phyloP scores from a whole-genome alignment of 208 protist genomes.

The Acanthamoeba sp. region DNA sequence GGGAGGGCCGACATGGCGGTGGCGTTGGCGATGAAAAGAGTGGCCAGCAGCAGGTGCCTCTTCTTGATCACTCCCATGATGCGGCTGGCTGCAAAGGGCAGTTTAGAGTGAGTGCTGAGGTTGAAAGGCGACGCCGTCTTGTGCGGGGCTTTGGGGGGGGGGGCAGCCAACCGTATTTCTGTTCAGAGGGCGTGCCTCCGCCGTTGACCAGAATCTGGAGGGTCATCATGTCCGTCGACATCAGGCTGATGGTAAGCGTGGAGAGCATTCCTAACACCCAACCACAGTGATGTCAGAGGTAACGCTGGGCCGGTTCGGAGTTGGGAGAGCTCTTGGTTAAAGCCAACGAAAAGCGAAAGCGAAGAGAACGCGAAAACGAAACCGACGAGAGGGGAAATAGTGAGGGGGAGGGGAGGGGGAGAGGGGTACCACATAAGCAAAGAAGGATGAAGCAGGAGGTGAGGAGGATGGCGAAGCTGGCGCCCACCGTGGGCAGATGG shows the following conservation, averaged over 20 bases:
- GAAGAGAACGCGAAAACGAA: neutral
- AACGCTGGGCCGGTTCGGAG: neutral
- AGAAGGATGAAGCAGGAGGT: constrained; percentile 1
- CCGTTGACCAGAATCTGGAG: constrained; percentile 78
- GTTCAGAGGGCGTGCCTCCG: constrained; percentile 43
- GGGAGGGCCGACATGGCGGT: constrained; percentile 83
- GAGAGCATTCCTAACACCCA: constrained; percentile 81
- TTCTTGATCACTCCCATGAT: constrained; percentile 59
- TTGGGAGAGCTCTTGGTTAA: too few relatives aligned
- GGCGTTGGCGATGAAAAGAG: constrained; percentile 85
- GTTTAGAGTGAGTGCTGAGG: neutral
- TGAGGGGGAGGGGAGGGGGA: neutral
- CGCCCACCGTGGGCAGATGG: neutral
- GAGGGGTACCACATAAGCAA: neutral
- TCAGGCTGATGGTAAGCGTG: constrained; percentile 85
- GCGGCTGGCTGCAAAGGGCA: constrained; percentile 2
- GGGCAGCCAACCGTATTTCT: constrained; percentile 66
- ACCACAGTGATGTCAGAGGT: too few relatives aligned
- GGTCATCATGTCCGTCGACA: constrained; percentile 82
- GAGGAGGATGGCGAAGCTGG: constrained; percentile 6
- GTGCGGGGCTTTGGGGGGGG: neutral
- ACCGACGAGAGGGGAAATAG: neutral
- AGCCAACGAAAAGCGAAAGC: neutral
- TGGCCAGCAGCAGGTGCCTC: constrained; percentile 85
- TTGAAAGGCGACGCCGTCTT: neutral